These are phyloP conservation scores for Pilatotrama ljubarskyi DNA, from an alignment of 768 basidiomycete genomes.

Conservation along the genomic window DNA sequence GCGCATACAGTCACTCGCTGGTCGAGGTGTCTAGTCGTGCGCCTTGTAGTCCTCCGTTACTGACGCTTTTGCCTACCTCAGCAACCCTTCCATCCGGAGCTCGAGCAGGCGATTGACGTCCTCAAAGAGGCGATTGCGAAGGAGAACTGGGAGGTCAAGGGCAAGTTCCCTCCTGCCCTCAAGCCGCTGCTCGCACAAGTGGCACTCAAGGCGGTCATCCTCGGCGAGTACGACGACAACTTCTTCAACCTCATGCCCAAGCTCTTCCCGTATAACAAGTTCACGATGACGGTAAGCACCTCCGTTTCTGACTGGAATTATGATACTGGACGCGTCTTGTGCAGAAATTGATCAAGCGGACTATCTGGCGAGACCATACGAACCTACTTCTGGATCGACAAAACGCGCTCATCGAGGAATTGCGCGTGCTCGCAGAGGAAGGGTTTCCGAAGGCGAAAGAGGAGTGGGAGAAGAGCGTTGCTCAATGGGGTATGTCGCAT, in stretches of 20 bases:
- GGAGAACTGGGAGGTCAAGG: constrained; percentile 78
- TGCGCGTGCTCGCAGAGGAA: constrained; percentile 59
- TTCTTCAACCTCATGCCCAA: constrained; percentile 89
- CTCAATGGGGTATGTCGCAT: constrained; percentile 59
- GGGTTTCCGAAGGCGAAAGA: constrained; percentile 70
- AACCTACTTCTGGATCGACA: constrained; percentile 66
- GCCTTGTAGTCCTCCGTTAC: background rate
- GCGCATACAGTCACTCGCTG: background rate
- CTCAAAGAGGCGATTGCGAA: constrained; percentile 61
- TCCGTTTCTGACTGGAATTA: too few relatives aligned
- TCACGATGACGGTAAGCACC: constrained; percentile 87
- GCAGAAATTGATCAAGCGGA: constrained; percentile 91
- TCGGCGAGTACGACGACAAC: constrained; percentile 90
- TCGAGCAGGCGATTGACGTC: constrained; percentile 60
- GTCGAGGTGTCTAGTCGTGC: too few relatives aligned
- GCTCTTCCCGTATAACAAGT: constrained; percentile 93
- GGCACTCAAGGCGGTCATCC: constrained; percentile 73
- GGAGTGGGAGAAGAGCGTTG: constrained; percentile 73
- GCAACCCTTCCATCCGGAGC: constrained; percentile 70
- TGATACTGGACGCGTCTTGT: too few relatives aligned
- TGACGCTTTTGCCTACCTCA: constrained; percentile 25
- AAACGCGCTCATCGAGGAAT: constrained; percentile 63
- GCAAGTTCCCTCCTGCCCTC: constrained; percentile 84
- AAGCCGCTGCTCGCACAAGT: constrained; percentile 72
- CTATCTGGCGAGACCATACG: constrained; percentile 76